A percentile compares a stretch with the other conserved stretches of the same genome.
Evolutionary conservation across 352 stramenopile genomes (phyloP).

Genomic region (Globisporangium spinosum): DNA sequence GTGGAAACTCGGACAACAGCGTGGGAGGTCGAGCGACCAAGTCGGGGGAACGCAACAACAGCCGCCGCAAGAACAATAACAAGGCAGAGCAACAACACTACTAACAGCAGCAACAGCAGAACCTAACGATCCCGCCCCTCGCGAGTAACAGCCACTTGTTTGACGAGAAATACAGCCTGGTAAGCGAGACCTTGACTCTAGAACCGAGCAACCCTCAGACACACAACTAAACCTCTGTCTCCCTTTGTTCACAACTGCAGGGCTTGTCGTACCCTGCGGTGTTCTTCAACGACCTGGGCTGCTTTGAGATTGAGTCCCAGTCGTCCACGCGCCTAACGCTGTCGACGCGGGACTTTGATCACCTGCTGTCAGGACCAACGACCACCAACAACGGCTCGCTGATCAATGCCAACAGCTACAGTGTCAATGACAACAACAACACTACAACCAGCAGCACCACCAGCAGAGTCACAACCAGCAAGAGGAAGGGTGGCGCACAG

Average conservation of each 20-base stretch:
- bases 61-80: slow-evolving; percentile 16
- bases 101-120: slow-evolving; percentile 2
- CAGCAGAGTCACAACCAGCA: background rate
- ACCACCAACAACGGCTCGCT: background rate
- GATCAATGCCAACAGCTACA: slow-evolving; percentile 12
- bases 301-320: slow-evolving; percentile 70
- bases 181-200: background rate
- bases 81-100: slow-evolving; percentile 20
- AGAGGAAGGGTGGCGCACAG: slow-evolving; percentile 3
- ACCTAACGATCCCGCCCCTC: slow-evolving; percentile 19
- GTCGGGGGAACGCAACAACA: slow-evolving; percentile 25
- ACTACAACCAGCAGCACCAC: slow-evolving; percentile 1
- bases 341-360: slow-evolving; percentile 14
- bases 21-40: slow-evolving; percentile 22
- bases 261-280: slow-evolving; percentile 35
- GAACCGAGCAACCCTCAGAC: background rate
- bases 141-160: slow-evolving; percentile 13
- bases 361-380: background rate
- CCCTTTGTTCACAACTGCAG: slow-evolving; percentile 12
- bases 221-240: background rate
- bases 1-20: slow-evolving; percentile 14
- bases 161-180: slow-evolving; percentile 23
- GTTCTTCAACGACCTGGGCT: slow-evolving; percentile 56
- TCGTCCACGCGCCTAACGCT: slow-evolving; percentile 52
- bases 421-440: background rate